Base-by-base conservation (phyloP, 768 basidiomycete species). In the Kondoa malvinella region DNA sequence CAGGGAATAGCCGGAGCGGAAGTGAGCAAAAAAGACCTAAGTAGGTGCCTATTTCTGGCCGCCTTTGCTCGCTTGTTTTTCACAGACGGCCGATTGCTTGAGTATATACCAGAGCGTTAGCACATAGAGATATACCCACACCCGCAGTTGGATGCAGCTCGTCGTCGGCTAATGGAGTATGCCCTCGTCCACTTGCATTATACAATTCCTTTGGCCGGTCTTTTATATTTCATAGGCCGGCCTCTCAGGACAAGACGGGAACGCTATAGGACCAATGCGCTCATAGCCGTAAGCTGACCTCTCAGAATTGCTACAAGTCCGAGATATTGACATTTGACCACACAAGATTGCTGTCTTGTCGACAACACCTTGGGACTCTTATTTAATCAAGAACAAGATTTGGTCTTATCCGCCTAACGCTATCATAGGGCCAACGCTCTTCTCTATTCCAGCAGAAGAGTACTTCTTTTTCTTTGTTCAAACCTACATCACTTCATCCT, bases 381-480 rank as follows among this genome's bases (percentile, higher is more conserved):
- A 72, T 64, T 57, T 72, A 50, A 71, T 71, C 56, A 68, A 70
- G 12, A 68, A 66, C 31, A 31, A 69, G 69, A 67, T 72, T 66
- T 73, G 71, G 71, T 68, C 72, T 30, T 72, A 72, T 57, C 72
- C 72, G 4, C 61, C 63, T 26, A 65, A 68, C 1, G 72, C 70
- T 12, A 68, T 71, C 25, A 66, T 71, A 4, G 71, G 71, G 12
- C 67, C 67, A 0, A 73, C 70, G 4, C 66, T 73, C 17, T 70
- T 68, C 34, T 25, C 57, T 29, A 73, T 73, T 34, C 72, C 72
- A 12, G 63, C 66, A 58, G 72, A 73, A 26, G 72, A 73, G 34
- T 30, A 71, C 65, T 73, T 73, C 66, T 73, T 73, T 67, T 73
- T 73, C 56, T 66, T 70, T 65, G 66, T 73, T 16, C 72, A 73